Evolutionary conservation across 345 rosid species (phyloP).

Genomic region (Rhizophora apiculata): DNA sequence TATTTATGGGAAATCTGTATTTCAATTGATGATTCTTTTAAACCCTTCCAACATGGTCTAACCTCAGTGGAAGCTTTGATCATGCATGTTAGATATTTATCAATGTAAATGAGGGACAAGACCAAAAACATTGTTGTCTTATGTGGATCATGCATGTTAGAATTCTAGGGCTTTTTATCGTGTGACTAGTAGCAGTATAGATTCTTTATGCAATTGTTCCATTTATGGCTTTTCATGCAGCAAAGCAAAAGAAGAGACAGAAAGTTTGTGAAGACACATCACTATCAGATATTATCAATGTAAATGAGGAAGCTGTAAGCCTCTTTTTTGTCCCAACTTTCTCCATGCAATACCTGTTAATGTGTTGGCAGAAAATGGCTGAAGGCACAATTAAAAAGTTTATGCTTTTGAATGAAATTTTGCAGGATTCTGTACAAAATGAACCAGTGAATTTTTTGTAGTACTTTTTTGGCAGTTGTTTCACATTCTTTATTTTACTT

Average conservation of each 20-base stretch:
- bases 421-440: neutral
- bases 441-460: neutral
- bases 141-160: neutral
- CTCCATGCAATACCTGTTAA: neutral
- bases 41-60: no score
- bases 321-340: neutral
- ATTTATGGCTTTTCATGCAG: constrained; percentile 21
- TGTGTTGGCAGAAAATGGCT: neutral
- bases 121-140: neutral
- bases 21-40: no score
- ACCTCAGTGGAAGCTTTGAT: no score
- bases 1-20: no score
- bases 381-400: neutral
- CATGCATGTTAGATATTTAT: no score
- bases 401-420: neutral
- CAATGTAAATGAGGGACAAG: no score
- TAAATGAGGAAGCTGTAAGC: constrained; percentile 38
- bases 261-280: constrained; percentile 15
- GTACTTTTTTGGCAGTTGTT: no score
- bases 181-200: neutral
- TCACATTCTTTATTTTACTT: no score
- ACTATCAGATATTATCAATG: constrained; percentile 23
- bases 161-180: neutral
- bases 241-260: constrained; percentile 29
- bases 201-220: neutral